Base-by-base conservation (phyloP, 2,329 filamentous ascomycete genomes). In the Exophiala dermatitidis region DNA sequence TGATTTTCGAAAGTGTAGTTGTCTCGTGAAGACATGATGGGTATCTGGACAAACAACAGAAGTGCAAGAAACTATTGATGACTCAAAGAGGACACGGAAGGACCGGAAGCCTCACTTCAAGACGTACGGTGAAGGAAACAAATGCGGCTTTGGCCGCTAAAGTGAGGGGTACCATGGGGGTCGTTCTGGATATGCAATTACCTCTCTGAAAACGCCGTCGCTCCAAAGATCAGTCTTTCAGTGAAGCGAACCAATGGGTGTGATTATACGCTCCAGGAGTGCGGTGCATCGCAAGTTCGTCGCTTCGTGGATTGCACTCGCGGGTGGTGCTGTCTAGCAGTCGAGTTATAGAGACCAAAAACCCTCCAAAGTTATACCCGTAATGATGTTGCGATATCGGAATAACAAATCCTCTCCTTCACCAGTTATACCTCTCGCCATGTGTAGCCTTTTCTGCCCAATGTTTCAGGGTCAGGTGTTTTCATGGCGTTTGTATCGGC, bases 401-500 rank as follows among this genome's bases (percentile, higher is more conserved):
- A 2, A 19, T 19, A 19, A 19, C 19, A 19, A 19, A 19, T 19
- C 19, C 19, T 19, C 19, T 38, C 6, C 36, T 12, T n/a, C 36
- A 8, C 2, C 5, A 5, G 36, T 47, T 53, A 58, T 48, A 57
- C 54, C 53, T 58, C 55, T 36, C 49, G 48, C 60, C 60, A 62
- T 6, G 56, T 53, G 44, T 59, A 62, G 5, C 56, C 58, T 12
- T 53, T 56, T 38, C 51, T 57, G 3, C 57, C 57, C 29, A 55
- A 37, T 12, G 57, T 34, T 7, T 59, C 57, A 10, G 58, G 60
- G 32, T 63, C 61, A n/a, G 77, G 77, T 2, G 77, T 80, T 46
- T 74, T 74, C 29, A 88, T 77, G 3, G 83, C 86, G 66, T 95
- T 90, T 40, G 80, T 80, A 67, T 95, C 89, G 3, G 86, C 88